phyloP scores from a whole-genome alignment of 441 rosid species.

The Capsella rubella region DNA sequence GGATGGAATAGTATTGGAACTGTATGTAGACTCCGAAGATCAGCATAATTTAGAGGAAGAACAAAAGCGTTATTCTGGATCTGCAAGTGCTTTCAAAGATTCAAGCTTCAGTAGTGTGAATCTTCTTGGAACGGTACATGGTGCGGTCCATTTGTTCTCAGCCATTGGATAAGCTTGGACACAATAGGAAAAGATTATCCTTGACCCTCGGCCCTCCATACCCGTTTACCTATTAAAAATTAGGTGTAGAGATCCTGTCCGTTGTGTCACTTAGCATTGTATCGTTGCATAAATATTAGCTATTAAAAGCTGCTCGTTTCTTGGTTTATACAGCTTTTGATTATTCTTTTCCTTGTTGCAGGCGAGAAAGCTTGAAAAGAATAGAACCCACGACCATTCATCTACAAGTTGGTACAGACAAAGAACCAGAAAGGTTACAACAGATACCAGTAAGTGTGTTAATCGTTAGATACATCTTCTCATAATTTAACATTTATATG shows the following conservation, averaged over 20 bases:
- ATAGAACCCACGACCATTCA: slow-evolving; percentile 15
- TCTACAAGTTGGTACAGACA: slow-evolving; percentile 16
- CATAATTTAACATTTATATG: slow-evolving; percentile 3
- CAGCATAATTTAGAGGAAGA: slow-evolving; percentile 14
- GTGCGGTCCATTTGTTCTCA: background rate
- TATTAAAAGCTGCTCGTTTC: slow-evolving; percentile 7
- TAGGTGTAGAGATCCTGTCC: slow-evolving; percentile 11
- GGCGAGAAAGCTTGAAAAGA: slow-evolving; percentile 30
- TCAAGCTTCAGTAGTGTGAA: slow-evolving; percentile 12
- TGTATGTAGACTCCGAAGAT: slow-evolving; percentile 6
- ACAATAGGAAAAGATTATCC: slow-evolving; percentile 2
- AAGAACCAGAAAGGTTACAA: slow-evolving; percentile 11
- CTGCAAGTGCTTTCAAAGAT: background rate
- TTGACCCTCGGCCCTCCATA: slow-evolving; percentile 12
- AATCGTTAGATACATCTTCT: slow-evolving; percentile 1
- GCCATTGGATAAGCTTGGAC: slow-evolving; percentile 25
- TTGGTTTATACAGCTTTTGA: slow-evolving; percentile 32
- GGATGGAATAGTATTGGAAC: slow-evolving; percentile 23
- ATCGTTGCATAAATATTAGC: slow-evolving; percentile 8
- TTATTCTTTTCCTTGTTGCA: slow-evolving; percentile 32
- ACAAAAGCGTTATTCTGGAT: background rate
- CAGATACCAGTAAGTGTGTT: slow-evolving; percentile 25
- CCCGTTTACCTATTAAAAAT: slow-evolving; percentile 3
- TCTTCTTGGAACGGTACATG: slow-evolving; percentile 5
- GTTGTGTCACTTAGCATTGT: slow-evolving; percentile 9